Evolutionary conservation across 192 early-diverging fungal genomes (phyloP), one percentile per base, ranked within the genome.

Genomic region (Pilaira anomala): DNA sequence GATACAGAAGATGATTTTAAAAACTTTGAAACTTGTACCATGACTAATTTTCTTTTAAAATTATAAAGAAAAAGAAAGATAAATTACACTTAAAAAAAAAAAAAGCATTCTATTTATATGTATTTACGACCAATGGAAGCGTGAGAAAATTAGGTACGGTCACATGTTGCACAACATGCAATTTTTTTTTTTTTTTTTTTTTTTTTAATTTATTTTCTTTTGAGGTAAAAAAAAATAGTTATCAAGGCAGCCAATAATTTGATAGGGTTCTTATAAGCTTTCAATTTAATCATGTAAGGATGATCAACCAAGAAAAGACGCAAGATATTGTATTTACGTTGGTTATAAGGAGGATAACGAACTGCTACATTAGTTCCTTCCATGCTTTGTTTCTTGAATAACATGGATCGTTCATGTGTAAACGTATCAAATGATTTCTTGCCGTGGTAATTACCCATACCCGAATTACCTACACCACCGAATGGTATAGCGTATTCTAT

Each of bases 361-460:
- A 63, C 40, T 29, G 30, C 28, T 22, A 60, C 11, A 13, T 62
- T 41, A 11, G 18, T 21, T 8, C 21, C 33, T 26, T 82, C 78
- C 61, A 73, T 60, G 19, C 64, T 56, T 41, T 71, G 67, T 16
- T 62, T 63, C 76, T 77, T 79, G 58, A 78, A 68, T 57, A 91
- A 51, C 22, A 86, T 83, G 21, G 84, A 58, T 1, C 91, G 81
- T 26, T 84, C 78, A 69, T 95, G 91, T 19, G 93, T 87, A 72
- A 94, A 95, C 6, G 83, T 80, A 21, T 88, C 77, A 71, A 95
- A 93, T 3, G 90, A 87, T 63, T 76, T 65, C 41, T 81, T 70
- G 52, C 93, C 94, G 39, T 91, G 92, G 72, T 96, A 97, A 40
- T 65, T 77, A 52, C 96, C 96, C 30, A 92, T 83, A 1, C 96